A percentile compares a stretch with the other conserved stretches of the same genome.
Conservation (phyloP, 2,329 filamentous ascomycete genomes). For the Penicillium sumatraense region DNA sequence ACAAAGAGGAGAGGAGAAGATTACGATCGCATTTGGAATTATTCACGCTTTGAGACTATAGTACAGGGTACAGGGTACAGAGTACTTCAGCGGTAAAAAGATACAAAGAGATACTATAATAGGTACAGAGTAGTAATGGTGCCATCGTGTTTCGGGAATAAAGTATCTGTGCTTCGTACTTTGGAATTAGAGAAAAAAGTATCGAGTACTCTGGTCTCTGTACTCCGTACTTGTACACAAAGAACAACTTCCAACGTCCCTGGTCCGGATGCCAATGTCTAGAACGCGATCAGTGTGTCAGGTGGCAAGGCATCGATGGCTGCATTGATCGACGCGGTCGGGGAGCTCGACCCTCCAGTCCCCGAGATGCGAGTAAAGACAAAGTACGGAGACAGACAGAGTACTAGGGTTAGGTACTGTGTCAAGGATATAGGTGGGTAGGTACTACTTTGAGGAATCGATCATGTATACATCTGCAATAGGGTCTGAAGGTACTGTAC, state of each 20-base stretch:
- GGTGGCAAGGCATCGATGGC: slow-evolving; percentile 20
- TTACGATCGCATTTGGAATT: neutral
- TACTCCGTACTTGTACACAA: neutral
- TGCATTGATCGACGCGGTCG: slow-evolving; percentile 28
- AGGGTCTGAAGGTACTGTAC: neutral
- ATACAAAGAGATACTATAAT: too few species aligned
- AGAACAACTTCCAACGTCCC: neutral
- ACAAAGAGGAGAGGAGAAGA: neutral
- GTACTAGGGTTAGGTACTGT: too few species aligned
- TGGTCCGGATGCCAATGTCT: slow-evolving; percentile 19
- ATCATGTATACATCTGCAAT: neutral
- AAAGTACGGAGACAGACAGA: slow-evolving; percentile 1
- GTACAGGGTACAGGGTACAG: neutral
- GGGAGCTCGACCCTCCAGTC: slow-evolving; percentile 17
- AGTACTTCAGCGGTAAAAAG: neutral
- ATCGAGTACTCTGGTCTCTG: too few species aligned
- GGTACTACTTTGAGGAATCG: neutral
- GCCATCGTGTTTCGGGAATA: neutral
- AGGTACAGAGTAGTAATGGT: too few species aligned
- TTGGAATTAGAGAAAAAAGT: neutral
- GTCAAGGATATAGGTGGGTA: slow-evolving; percentile 1
- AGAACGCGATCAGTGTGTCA: slow-evolving; percentile 19
- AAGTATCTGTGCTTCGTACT: neutral
- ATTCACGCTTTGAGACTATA: neutral
- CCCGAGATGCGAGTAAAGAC: slow-evolving; percentile 14